These are phyloP conservation scores for Backusella psychrophila DNA, from an alignment of 192 early-diverging fungal genomes.

Conservation along the genomic window DNA sequence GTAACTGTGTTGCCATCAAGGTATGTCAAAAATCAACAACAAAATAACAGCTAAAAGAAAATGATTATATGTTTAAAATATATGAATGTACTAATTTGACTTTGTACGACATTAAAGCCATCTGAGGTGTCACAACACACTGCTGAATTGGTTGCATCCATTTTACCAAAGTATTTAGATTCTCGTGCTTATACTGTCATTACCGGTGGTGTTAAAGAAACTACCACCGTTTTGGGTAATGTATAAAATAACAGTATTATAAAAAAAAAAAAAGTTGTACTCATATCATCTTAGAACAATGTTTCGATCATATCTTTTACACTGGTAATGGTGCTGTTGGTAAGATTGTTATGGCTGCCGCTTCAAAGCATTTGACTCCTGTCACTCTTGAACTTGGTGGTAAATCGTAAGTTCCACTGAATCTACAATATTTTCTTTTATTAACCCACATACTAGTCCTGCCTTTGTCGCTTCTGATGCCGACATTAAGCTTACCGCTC, in stretches of 20 bases:
- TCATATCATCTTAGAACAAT: slow-evolving; percentile 52
- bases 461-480: slow-evolving; percentile 55
- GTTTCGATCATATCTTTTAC: slow-evolving; percentile 88
- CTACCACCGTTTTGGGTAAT: slow-evolving; percentile 50
- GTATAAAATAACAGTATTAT: slow-evolving; percentile 27
- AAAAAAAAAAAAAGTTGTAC: slow-evolving; percentile 5
- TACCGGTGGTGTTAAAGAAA: slow-evolving; percentile 76
- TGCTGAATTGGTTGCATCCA: slow-evolving; percentile 57
- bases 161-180: slow-evolving; percentile 81
- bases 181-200: slow-evolving; percentile 60
- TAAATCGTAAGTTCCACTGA: slow-evolving; percentile 49
- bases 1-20: slow-evolving; percentile 79
- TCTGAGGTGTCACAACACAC: slow-evolving; percentile 77
- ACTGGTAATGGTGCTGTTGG: slow-evolving; percentile 81
- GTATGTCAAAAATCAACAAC: slow-evolving; percentile 5
- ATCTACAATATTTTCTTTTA: neutral
- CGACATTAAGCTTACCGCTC: slow-evolving; percentile 61
- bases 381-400: slow-evolving; percentile 92
- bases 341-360: slow-evolving; percentile 76
- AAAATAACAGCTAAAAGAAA: neutral
- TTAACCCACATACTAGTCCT: slow-evolving; percentile 39
- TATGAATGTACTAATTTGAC: neutral
- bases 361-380: slow-evolving; percentile 75
- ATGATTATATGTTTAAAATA: no score
- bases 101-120: slow-evolving; percentile 40